Base-by-base conservation (phyloP, 176 grass and related monocot species). In the Metroxylon sagu region DNA sequence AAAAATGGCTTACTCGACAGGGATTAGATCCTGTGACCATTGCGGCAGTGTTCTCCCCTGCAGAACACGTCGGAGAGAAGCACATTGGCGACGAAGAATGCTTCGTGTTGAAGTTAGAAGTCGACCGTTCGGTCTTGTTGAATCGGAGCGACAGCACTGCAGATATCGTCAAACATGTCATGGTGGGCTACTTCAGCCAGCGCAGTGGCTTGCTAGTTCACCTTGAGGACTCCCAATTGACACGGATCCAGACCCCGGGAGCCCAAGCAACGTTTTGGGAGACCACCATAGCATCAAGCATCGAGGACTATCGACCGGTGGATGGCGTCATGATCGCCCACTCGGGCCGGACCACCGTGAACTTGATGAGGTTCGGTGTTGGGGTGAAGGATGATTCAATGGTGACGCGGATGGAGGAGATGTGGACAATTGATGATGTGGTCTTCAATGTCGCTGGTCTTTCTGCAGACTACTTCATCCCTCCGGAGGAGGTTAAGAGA, bases 171-270 rank as follows among this genome's bases (percentile, higher is more conserved):
- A 86, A 86, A 74, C 94, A 98, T 48, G 85, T 74, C 5, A 68
- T 98, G 76, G 73, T 84, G 57, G 94, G 88, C 6, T 98, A 83
- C 72, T 98, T 98, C 69, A 98, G 94, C 85, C 94, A 93, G 72
- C 84, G 88, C 48, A 93, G 94, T 59, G 94, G 94, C 15, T 80
- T 93, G 25, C 85, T 98, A 21, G 74, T 81, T 39, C 53, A 75
- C 2, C 85, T 98, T 1, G 88, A 98, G 64, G 94, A 98, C 68
- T 85, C 81, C 26, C 94, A 98, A 54, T 74, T 98, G 64, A 98
- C 94, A 0, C 75, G 88, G 49, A 98, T 98, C 76, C 94, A 98
- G 64, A 67, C 94, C 14, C 93, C 94, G 6, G 94, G 94, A 48
- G 84, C 76, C 6, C 25, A 89, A 14, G 88, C 94, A 29, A 93